phyloP scores from a whole-genome alignment of 2,329 filamentous ascomycete species.

The Nemania sp. region DNA sequence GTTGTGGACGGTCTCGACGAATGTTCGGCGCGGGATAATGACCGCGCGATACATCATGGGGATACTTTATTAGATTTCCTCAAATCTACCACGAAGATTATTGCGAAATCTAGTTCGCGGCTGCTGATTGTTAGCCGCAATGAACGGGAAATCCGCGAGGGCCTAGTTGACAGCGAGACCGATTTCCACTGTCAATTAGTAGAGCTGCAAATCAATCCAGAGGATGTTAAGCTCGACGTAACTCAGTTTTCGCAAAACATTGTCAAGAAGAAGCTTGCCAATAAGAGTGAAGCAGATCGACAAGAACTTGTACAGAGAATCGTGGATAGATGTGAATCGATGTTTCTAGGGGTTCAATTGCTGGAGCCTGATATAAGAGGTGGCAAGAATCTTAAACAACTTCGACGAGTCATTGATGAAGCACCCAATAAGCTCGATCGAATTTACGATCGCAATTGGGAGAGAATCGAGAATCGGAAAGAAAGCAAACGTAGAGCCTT shows the following conservation, averaged over 20 bases:
- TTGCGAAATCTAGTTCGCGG: constrained; percentile 13
- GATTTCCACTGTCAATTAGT: neutral
- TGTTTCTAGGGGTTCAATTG: constrained; percentile 42
- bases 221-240: constrained; percentile 34
- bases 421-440: constrained; percentile 35
- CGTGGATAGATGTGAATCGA: constrained; percentile 36
- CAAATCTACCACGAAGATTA: constrained; percentile 3
- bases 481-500: constrained; percentile 31
- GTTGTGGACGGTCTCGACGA: constrained; percentile 44
- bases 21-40: constrained; percentile 25
- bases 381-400: constrained; percentile 36
- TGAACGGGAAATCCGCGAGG: constrained; percentile 31
- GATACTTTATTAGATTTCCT: constrained; percentile 26
- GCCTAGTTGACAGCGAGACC: neutral
- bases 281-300: constrained; percentile 29
- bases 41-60: neutral
- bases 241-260: constrained; percentile 32
- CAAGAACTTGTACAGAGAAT: constrained; percentile 32
- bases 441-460: constrained; percentile 41
- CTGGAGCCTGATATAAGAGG: constrained; percentile 32
- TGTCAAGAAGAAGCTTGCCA: constrained; percentile 36
- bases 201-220: constrained; percentile 27
- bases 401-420: constrained; percentile 35
- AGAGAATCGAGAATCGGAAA: constrained; percentile 23
- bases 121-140: constrained; percentile 37